A percentile compares a stretch with the other conserved stretches of the same genome.
Evolutionary conservation across 2,329 filamentous ascomycete genomes (phyloP).

Genomic region (Penicillium sp.): DNA sequence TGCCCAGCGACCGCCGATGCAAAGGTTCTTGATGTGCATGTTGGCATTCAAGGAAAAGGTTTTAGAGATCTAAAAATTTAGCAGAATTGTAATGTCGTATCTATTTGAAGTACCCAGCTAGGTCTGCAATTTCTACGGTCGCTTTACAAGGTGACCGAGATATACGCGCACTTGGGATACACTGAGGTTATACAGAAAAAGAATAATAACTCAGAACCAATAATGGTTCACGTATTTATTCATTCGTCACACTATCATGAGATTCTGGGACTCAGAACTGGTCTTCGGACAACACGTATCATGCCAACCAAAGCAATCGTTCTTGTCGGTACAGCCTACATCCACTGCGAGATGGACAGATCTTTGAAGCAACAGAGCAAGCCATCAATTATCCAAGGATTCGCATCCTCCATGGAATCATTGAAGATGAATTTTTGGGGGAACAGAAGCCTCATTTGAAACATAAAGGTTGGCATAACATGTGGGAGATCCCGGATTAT

Average conservation of each 20-base stretch:
- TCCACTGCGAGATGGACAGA: slow-evolving; percentile 30
- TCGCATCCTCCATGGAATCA: slow-evolving; percentile 26
- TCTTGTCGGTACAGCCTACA: slow-evolving; percentile 31
- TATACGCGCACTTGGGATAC: not conserved
- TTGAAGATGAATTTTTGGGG: slow-evolving; percentile 25
- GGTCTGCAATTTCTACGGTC: too few species aligned
- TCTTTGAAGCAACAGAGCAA: slow-evolving; percentile 19
- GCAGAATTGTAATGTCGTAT: not conserved
- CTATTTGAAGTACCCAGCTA: not conserved
- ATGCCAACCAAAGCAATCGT: slow-evolving; percentile 36
- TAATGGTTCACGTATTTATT: slow-evolving; percentile 24
- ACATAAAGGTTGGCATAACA: slow-evolving; percentile 30
- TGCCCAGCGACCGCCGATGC: slow-evolving; percentile 21
- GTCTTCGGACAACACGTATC: slow-evolving; percentile 30
- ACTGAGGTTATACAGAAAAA: not conserved
- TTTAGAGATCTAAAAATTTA: not conserved
- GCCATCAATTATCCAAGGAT: slow-evolving; percentile 25
- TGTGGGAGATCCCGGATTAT: slow-evolving; percentile 20
- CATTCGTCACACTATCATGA: slow-evolving; percentile 39
- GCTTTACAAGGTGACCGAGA: not conserved
- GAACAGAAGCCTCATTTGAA: slow-evolving; percentile 22
- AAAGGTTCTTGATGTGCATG: too few species aligned
- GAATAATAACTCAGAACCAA: not conserved
- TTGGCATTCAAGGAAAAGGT: not conserved
- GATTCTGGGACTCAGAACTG: slow-evolving; percentile 33